phyloP scores from a whole-genome alignment of 345 rosid species.

The Camelina neglecta region DNA sequence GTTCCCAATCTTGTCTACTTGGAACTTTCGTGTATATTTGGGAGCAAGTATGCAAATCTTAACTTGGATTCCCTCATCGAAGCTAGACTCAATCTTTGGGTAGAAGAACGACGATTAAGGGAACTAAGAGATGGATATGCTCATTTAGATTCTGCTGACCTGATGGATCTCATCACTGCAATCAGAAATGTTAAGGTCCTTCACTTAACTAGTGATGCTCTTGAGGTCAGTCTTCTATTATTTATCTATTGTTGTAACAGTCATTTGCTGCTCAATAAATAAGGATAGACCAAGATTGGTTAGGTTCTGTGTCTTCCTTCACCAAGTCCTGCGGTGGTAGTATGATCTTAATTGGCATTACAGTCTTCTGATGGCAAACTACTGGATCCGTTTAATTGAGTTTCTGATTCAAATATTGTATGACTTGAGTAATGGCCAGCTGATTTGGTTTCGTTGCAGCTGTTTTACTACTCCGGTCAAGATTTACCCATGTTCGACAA shows the following conservation, averaged over 20 bases:
- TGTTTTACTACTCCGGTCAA: not conserved
- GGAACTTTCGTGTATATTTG: not conserved
- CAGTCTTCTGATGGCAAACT: not conserved
- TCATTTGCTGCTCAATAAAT: not conserved
- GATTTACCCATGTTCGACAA: not conserved
- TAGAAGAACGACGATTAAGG: not conserved
- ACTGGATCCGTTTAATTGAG: not conserved
- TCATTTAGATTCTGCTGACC: not conserved
- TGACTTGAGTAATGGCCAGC: not conserved
- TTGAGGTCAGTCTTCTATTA: not conserved
- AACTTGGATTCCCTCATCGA: constrained; percentile 13
- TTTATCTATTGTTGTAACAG: not conserved
- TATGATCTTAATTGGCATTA: not conserved
- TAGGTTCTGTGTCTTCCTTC: not conserved
- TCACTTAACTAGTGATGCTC: not conserved
- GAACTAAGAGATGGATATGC: not conserved
- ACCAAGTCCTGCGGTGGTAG: not conserved
- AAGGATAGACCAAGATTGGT: not conserved
- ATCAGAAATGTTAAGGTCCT: constrained; percentile 9
- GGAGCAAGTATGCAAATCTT: not conserved
- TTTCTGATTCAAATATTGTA: not conserved
- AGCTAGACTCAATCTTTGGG: constrained; percentile 1
- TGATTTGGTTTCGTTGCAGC: not conserved
- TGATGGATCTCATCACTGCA: not conserved
- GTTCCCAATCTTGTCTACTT: constrained; percentile 27